Evolutionary conservation across 345 rosid species (phyloP).

Genomic region (Hevea brasiliensis): DNA sequence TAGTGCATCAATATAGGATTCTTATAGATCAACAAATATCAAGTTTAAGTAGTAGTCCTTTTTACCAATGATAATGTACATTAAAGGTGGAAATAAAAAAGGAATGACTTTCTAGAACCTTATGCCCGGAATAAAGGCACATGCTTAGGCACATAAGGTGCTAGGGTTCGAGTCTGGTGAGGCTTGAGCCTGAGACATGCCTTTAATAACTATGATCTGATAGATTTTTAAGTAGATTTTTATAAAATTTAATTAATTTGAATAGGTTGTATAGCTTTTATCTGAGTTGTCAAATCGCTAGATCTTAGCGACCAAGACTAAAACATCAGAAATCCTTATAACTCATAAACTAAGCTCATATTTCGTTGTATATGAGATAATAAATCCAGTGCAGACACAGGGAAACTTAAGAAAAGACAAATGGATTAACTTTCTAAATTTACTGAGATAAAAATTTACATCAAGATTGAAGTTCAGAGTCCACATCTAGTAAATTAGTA

Average conservation of each 20-base stretch:
- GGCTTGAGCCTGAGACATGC: too few relatives aligned
- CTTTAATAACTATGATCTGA: too few relatives aligned
- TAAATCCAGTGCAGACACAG: not conserved
- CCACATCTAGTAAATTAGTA: slow-evolving; percentile 6
- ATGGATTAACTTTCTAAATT: not conserved
- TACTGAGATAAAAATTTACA: not conserved
- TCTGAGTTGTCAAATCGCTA: not conserved
- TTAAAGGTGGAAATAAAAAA: too few relatives aligned
- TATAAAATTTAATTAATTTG: not conserved
- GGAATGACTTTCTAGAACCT: too few relatives aligned
- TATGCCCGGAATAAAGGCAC: too few relatives aligned
- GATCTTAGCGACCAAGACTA: not conserved
- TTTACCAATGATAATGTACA: too few relatives aligned
- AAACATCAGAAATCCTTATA: not conserved
- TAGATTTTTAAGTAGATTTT: not conserved
- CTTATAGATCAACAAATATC: too few relatives aligned
- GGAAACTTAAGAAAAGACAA: not conserved
- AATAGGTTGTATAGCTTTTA: not conserved
- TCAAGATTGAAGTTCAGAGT: not conserved
- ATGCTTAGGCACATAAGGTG: too few relatives aligned
- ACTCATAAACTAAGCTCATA: not conserved
- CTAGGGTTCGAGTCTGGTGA: too few relatives aligned
- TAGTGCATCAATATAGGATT: too few relatives aligned
- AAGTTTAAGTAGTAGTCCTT: too few relatives aligned
- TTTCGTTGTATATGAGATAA: not conserved